These are phyloP conservation scores for Mortierella alpina DNA, from an alignment of 192 early-diverging fungal species.

Conservation along the genomic window DNA sequence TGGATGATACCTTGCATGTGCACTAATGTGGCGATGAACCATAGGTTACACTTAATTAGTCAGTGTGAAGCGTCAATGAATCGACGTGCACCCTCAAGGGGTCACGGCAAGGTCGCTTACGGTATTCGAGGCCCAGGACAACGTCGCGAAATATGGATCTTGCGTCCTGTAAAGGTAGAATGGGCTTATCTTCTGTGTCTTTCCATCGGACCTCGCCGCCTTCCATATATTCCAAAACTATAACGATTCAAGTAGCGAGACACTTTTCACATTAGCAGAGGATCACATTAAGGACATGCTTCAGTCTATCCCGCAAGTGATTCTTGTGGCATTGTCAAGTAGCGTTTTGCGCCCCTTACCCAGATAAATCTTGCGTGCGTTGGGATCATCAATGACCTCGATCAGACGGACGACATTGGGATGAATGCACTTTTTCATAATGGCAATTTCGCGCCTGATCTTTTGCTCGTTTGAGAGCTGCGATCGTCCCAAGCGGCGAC, in stretches of 20 bases:
- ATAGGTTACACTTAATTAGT: background rate
- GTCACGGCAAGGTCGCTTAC: constrained; percentile 56
- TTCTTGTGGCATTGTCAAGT: too few relatives aligned
- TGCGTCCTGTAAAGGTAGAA: constrained; percentile 70
- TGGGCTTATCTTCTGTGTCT: constrained; percentile 69
- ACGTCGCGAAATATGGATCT: constrained; percentile 88
- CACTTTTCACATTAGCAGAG: too few relatives aligned
- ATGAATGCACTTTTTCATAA: constrained; percentile 94
- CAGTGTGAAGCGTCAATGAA: background rate
- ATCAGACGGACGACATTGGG: constrained; percentile 89
- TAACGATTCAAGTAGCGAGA: background rate
- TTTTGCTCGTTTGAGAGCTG: constrained; percentile 76
- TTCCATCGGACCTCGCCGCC: constrained; percentile 95
- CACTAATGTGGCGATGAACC: constrained; percentile 57
- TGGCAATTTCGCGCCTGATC: constrained; percentile 94
- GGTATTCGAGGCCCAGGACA: constrained; percentile 91
- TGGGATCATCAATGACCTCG: constrained; percentile 97
- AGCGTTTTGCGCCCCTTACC: constrained; percentile 55
- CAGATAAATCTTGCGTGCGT: constrained; percentile 91
- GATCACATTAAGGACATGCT: too few relatives aligned
- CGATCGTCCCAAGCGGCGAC: constrained; percentile 49
- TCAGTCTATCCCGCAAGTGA: too few relatives aligned
- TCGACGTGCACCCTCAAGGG: too few relatives aligned
- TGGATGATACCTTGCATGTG: constrained; percentile 97
- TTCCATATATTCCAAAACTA: constrained; percentile 90